phyloP scores from a whole-genome alignment of 2,329 filamentous ascomycete species.

The Colletotrichum higginsianum region DNA sequence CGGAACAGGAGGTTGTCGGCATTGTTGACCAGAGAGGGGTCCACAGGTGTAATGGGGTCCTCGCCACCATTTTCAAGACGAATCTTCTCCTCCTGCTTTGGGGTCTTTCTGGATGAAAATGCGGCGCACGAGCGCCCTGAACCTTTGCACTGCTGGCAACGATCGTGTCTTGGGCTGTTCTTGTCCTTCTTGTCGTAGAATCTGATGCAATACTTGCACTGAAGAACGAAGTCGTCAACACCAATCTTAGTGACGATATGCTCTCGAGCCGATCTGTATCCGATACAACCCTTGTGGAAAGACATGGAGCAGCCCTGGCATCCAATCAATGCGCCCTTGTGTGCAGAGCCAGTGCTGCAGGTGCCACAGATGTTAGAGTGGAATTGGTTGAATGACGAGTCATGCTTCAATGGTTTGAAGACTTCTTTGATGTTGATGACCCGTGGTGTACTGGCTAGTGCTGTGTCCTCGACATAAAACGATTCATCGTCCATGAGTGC shows the following conservation, averaged over 20 bases:
- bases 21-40: slow-evolving; percentile 79
- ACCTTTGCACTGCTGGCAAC: slow-evolving; percentile 79
- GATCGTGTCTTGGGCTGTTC: slow-evolving; percentile 77
- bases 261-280: slow-evolving; percentile 80
- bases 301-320: slow-evolving; percentile 92
- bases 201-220: slow-evolving; percentile 89
- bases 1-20: slow-evolving; percentile 84
- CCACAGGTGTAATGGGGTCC: slow-evolving; percentile 80
- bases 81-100: slow-evolving; percentile 86
- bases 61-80: slow-evolving; percentile 83
- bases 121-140: slow-evolving; percentile 79
- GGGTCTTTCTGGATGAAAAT: slow-evolving; percentile 80
- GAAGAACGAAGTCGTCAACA: slow-evolving; percentile 84
- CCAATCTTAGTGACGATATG: slow-evolving; percentile 91
- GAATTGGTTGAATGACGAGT: slow-evolving; percentile 76
- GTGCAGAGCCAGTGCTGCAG: slow-evolving; percentile 71
- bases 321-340: slow-evolving; percentile 80
- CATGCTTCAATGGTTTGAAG: slow-evolving; percentile 74
- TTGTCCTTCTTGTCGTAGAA: slow-evolving; percentile 77
- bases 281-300: slow-evolving; percentile 89
- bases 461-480: slow-evolving; percentile 65
- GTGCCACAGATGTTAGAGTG: slow-evolving; percentile 82
- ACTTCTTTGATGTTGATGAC: slow-evolving; percentile 78
- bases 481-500: slow-evolving; percentile 72
- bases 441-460: slow-evolving; percentile 63